phyloP scores from a whole-genome alignment of 73 alveolate species.

The Paramecium sonneborni region DNA sequence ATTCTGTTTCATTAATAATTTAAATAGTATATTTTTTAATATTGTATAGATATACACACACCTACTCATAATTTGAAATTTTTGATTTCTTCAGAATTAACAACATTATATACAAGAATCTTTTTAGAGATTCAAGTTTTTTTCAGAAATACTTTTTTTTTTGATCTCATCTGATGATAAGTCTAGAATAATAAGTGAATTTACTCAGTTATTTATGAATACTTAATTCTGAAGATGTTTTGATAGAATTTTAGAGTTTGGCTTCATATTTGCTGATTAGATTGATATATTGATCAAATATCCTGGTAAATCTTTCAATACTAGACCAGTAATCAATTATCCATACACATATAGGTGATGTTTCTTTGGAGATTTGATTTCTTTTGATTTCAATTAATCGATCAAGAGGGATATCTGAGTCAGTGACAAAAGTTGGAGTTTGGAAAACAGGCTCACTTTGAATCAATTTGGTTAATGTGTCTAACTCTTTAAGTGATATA shows the following conservation, averaged over 20 bases:
- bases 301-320: not conserved
- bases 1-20: not conserved
- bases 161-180: not conserved
- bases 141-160: conserved; percentile 1
- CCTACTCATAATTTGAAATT: not conserved
- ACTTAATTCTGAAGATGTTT: not conserved
- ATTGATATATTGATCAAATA: not conserved
- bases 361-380: not conserved
- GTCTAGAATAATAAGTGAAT: not conserved
- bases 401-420: not conserved
- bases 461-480: not conserved
- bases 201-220: not conserved
- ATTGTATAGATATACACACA: not conserved
- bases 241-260: not conserved
- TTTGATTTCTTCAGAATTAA: not conserved
- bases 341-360: not conserved
- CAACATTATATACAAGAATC: conserved; percentile 2
- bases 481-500: not conserved
- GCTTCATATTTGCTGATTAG: not conserved
- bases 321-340: not conserved
- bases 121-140: not conserved
- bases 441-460: not conserved
- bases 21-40: not conserved
- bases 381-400: not conserved
- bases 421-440: not conserved